These are phyloP conservation scores for Pharnaceum exiguum DNA, from an alignment of 148 eudicot genomes.

Conservation along the genomic window DNA sequence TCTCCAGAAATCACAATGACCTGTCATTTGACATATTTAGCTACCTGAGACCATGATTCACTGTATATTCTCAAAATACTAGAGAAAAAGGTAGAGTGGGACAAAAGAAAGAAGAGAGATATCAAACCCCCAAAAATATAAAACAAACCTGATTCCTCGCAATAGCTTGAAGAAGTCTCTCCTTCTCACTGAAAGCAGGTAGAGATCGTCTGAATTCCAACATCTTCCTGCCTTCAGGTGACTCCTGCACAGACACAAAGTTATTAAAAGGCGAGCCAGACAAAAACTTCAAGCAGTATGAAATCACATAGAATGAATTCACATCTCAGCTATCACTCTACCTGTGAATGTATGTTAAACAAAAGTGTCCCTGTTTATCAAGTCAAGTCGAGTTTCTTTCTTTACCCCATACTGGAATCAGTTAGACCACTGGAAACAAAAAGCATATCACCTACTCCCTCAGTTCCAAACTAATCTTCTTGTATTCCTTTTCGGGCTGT, in stretches of 20 bases:
- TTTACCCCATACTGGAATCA: too few relatives aligned
- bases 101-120: neutral
- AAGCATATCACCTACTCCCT: too few relatives aligned
- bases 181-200: slow-evolving; percentile 90
- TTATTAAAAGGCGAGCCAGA: neutral
- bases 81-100: neutral
- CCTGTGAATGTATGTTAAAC: too few relatives aligned
- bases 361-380: too few relatives aligned
- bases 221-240: slow-evolving; percentile 92
- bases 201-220: slow-evolving; percentile 79
- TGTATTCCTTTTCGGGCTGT: too few relatives aligned
- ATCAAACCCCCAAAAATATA: neutral
- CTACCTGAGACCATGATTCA: neutral
- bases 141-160: slow-evolving; percentile 79
- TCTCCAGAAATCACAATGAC: slow-evolving; percentile 94
- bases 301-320: too few relatives aligned
- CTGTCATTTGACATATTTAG: slow-evolving; percentile 31
- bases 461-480: too few relatives aligned
- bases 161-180: slow-evolving; percentile 91
- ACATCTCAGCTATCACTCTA: too few relatives aligned
- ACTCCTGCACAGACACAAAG: slow-evolving; percentile 51
- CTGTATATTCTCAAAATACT: neutral
- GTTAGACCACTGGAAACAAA: too few relatives aligned
- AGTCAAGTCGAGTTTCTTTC: too few relatives aligned
- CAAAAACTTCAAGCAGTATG: too few relatives aligned